These are phyloP conservation scores for Suhomyces bolitotheri DNA, from an alignment of 1,139 yeast genomes.

Conservation along the genomic window DNA sequence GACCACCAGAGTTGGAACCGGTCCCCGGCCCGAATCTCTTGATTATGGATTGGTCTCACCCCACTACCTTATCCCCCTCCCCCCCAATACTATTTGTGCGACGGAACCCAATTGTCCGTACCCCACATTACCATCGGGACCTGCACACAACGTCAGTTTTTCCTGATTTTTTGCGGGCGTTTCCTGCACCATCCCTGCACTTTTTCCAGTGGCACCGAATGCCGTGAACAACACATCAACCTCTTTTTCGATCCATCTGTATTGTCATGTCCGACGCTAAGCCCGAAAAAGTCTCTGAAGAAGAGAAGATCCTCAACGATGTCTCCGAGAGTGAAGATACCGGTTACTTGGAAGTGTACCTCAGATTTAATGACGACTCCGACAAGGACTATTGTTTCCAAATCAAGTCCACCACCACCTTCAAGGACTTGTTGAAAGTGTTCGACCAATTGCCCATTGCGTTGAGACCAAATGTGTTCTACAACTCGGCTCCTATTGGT, in stretches of 20 bases:
- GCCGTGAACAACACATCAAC: no score
- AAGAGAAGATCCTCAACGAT: conserved; percentile 55
- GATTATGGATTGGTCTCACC: no score
- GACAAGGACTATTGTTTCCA: conserved; percentile 92
- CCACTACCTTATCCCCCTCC: no score
- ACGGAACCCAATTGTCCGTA: neutral
- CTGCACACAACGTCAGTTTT: neutral
- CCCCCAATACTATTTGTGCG: no score
- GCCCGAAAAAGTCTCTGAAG: conserved; percentile 5
- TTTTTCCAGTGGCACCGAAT: no score
- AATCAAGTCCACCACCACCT: conserved; percentile 56
- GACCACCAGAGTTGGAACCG: no score
- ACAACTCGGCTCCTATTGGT: conserved; percentile 61
- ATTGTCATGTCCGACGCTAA: conserved; percentile 4
- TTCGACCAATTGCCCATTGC: conserved; percentile 70
- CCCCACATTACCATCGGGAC: neutral
- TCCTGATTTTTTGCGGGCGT: neutral
- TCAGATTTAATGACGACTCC: conserved; percentile 79
- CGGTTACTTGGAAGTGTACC: conserved; percentile 59
- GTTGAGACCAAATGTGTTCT: conserved; percentile 78
- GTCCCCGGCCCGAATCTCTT: no score
- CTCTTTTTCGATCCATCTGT: no score
- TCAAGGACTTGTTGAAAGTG: conserved; percentile 59
- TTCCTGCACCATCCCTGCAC: no score
- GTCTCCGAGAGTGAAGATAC: conserved; percentile 53